Base-by-base conservation (phyloP, 768 basidiomycete species). In the Suillus bovinus region DNA sequence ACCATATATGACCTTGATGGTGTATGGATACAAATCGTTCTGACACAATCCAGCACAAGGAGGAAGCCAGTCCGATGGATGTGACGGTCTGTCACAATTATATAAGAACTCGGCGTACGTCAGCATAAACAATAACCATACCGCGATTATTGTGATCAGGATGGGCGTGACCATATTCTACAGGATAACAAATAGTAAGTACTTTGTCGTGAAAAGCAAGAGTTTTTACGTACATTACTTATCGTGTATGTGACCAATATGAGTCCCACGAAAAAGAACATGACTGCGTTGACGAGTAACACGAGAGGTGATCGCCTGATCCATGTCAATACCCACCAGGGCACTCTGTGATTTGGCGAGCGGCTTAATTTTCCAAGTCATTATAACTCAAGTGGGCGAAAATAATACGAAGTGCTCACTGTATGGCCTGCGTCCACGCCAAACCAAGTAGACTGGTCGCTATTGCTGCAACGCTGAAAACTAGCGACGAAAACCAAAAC, bases 251-350 rank as follows among this genome's bases (percentile, higher is more conserved):
- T 81, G 69, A 93, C 93, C 50, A 88, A 82, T 67, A 88, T 86
- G 24, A 93, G 80, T 14, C 91, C 91, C 49, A 88, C 81, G 1
- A 89, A 92, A 75, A 93, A 93, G 74, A 88, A 89, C 42, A 89
- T 88, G 47, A 93, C 90, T 59, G 91, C 90, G 70, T 91, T 80
- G 62, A 93, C 90, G 47, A 93, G 83, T 77, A 93, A 91, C 64
- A 92, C 88, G 38, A 93, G 80, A 14, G 91, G 91, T 5, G 90
- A 90, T 42, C 90, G 80, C 71, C 91, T 92, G 78, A 93, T 93
- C 90, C 89, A 93, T 66, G 92, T 92, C 49, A 83, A 71, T n/a
- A 84, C 80, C 82, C 82, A 84, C 82, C 82, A 84, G 11, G 82
- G 83, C 49, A 84, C 82, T 63, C 82, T 79, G 66, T 84, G 79